Percentiles rank a stretch among this genome's conserved stretches.
Evolutionary conservation across 345 rosid genomes (phyloP).

Genomic region (Heritiera littoralis): DNA sequence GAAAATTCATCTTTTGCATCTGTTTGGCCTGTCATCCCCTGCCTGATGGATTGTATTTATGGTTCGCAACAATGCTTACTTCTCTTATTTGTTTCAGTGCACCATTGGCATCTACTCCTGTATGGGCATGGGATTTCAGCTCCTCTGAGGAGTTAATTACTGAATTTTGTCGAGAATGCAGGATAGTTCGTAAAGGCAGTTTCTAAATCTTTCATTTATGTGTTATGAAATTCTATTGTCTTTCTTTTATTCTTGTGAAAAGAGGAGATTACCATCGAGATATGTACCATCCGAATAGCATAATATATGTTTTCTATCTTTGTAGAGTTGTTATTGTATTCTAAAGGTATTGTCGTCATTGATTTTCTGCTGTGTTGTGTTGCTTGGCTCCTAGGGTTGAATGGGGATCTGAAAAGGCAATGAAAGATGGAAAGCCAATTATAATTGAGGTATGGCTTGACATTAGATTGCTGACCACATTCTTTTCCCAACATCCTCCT

Average conservation of each 20-base stretch:
- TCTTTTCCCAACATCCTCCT: neutral
- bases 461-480: neutral
- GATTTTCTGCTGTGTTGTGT: conserved; percentile 8
- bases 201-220: conserved; percentile 9
- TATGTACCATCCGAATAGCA: neutral
- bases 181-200: conserved; percentile 96
- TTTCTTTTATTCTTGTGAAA: neutral
- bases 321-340: conserved; percentile 8
- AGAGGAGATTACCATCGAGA: neutral
- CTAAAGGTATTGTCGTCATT: conserved; percentile 11
- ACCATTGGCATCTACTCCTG: conserved; percentile 86
- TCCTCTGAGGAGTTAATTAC: conserved; percentile 89
- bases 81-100: conserved; percentile 53
- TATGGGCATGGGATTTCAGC: conserved; percentile 84
- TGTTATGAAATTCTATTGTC: neutral
- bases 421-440: conserved; percentile 99
- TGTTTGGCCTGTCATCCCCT: neutral
- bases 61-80: conserved; percentile 13
- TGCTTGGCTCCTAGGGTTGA: conserved; percentile 66
- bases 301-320: conserved; percentile 11
- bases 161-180: conserved; percentile 95
- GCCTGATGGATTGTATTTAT: neutral
- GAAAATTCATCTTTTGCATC: neutral
- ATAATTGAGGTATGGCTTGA: conserved; percentile 75
- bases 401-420: conserved; percentile 98